These are phyloP conservation scores for Torrubiellomyces zombiae DNA, from an alignment of 2,329 filamentous ascomycete genomes.

Conservation along the genomic window DNA sequence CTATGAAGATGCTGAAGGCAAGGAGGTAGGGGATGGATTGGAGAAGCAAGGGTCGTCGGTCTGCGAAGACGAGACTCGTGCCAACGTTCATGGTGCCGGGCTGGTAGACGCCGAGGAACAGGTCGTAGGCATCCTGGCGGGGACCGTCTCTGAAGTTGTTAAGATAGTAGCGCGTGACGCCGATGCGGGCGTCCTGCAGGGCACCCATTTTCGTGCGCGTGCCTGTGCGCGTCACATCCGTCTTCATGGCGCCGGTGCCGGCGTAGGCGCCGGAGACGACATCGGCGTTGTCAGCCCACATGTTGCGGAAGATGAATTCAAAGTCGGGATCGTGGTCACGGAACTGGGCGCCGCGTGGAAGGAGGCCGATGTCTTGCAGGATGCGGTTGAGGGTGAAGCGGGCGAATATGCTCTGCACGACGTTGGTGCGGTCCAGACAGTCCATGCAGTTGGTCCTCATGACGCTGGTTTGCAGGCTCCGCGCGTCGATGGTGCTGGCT, in stretches of 20 bases:
- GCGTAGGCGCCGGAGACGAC: slow-evolving; percentile 86
- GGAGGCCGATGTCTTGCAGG: slow-evolving; percentile 67
- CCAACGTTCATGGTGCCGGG: slow-evolving; percentile 57
- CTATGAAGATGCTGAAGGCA: slow-evolving; percentile 70
- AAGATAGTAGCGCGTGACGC: slow-evolving; percentile 70
- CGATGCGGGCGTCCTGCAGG: slow-evolving; percentile 75
- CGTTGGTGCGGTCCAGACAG: slow-evolving; percentile 92
- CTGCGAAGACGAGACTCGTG: slow-evolving; percentile 59
- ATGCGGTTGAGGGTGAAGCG: slow-evolving; percentile 80
- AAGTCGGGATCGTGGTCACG: slow-evolving; percentile 63
- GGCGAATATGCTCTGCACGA: slow-evolving; percentile 93
- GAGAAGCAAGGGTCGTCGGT: slow-evolving; percentile 70
- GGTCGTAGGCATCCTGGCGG: slow-evolving; percentile 84
- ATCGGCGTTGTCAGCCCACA: slow-evolving; percentile 98
- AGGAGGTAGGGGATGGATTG: slow-evolving; percentile 89
- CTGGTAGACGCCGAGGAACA: slow-evolving; percentile 78
- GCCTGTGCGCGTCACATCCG: slow-evolving; percentile 89
- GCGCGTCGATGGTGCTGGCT: slow-evolving; percentile 60
- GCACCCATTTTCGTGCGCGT: slow-evolving; percentile 73
- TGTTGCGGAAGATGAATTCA: slow-evolving; percentile 83
- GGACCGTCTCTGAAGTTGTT: slow-evolving; percentile 96
- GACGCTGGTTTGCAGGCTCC: slow-evolving; percentile 70
- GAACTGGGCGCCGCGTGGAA: slow-evolving; percentile 60
- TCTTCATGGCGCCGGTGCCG: slow-evolving; percentile 93
- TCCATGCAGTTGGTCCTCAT: slow-evolving; percentile 99